Conservation (phyloP, 2,329 filamentous ascomycete species). For the Xylaria sp. region DNA sequence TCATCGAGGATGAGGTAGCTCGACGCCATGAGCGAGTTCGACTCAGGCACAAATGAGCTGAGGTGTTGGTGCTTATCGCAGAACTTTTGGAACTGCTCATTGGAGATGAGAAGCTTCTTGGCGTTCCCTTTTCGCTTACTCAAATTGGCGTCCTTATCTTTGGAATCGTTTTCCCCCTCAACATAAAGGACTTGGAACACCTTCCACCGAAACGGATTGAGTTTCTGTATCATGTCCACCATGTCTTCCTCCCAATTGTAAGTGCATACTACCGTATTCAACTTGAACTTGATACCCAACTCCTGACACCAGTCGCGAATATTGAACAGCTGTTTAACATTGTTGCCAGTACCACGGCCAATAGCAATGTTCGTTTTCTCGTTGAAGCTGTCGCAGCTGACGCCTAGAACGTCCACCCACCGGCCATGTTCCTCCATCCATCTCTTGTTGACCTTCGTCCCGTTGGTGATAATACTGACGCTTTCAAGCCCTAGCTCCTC, state of each 20-base stretch:
- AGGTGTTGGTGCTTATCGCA: slow-evolving; percentile 56
- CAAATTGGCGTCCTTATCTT: slow-evolving; percentile 44
- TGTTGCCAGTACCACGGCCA: slow-evolving; percentile 60
- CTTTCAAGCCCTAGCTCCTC: slow-evolving; percentile 59
- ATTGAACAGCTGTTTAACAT: slow-evolving; percentile 56
- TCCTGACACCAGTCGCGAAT: slow-evolving; percentile 58
- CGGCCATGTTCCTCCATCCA: slow-evolving; percentile 56
- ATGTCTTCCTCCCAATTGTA: slow-evolving; percentile 63
- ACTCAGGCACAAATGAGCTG: slow-evolving; percentile 58
- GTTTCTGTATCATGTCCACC: slow-evolving; percentile 50
- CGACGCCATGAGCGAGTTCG: slow-evolving; percentile 61
- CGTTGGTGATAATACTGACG: slow-evolving; percentile 65
- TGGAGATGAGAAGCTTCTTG: slow-evolving; percentile 56
- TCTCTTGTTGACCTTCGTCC: slow-evolving; percentile 56
- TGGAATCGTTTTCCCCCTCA: slow-evolving; percentile 62
- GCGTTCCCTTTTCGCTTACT: slow-evolving; percentile 52
- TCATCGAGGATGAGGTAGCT: slow-evolving; percentile 65
- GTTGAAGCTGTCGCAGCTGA: slow-evolving; percentile 65
- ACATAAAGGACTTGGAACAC: slow-evolving; percentile 65
- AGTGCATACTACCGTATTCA: slow-evolving; percentile 64
- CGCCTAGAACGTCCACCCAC: slow-evolving; percentile 64
- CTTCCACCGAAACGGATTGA: slow-evolving; percentile 65
- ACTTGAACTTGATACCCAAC: slow-evolving; percentile 64
- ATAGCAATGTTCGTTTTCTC: slow-evolving; percentile 61
- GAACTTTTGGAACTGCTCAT: slow-evolving; percentile 59